These are phyloP conservation scores for Spinacia oleracea DNA, from an alignment of 179 eudicot species.

Conservation along the genomic window DNA sequence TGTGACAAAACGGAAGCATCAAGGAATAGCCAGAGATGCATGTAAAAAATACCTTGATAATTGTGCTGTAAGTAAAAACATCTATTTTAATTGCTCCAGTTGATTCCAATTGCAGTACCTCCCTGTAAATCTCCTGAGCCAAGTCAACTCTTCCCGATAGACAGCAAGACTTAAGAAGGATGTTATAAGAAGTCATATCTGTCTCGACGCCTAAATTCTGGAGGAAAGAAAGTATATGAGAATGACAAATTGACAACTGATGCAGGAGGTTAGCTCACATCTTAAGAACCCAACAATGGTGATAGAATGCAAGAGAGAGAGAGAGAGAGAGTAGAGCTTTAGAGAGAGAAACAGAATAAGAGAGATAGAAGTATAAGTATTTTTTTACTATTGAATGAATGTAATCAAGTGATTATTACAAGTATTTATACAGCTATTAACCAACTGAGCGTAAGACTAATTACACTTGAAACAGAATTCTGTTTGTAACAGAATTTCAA, in stretches of 20 bases:
- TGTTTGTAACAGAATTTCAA: too few relatives aligned
- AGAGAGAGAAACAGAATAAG: too few relatives aligned
- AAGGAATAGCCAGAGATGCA: background rate
- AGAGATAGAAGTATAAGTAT: too few relatives aligned
- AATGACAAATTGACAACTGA: background rate
- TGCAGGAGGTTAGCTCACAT: too few relatives aligned
- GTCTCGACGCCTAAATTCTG: slow-evolving; percentile 69
- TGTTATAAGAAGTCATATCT: slow-evolving; percentile 86
- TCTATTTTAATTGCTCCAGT: slow-evolving; percentile 76
- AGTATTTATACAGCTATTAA: too few relatives aligned
- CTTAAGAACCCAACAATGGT: too few relatives aligned
- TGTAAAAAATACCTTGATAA: slow-evolving; percentile 62
- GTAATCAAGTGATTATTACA: too few relatives aligned
- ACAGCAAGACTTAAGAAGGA: slow-evolving; percentile 88
- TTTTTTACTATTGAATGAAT: too few relatives aligned
- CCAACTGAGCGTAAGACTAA: too few relatives aligned
- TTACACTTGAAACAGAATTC: too few relatives aligned
- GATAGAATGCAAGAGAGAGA: too few relatives aligned
- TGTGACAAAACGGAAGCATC: slow-evolving; percentile 11
- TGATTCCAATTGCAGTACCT: slow-evolving; percentile 65
- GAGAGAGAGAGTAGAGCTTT: too few relatives aligned
- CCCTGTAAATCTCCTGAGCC: slow-evolving; percentile 77
- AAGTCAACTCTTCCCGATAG: slow-evolving; percentile 85
- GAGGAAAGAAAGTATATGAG: slow-evolving; percentile 11
- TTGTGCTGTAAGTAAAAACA: slow-evolving; percentile 92